Evolutionary conservation across 208 protist species (phyloP).

Genomic region (Leishmania arabica): DNA sequence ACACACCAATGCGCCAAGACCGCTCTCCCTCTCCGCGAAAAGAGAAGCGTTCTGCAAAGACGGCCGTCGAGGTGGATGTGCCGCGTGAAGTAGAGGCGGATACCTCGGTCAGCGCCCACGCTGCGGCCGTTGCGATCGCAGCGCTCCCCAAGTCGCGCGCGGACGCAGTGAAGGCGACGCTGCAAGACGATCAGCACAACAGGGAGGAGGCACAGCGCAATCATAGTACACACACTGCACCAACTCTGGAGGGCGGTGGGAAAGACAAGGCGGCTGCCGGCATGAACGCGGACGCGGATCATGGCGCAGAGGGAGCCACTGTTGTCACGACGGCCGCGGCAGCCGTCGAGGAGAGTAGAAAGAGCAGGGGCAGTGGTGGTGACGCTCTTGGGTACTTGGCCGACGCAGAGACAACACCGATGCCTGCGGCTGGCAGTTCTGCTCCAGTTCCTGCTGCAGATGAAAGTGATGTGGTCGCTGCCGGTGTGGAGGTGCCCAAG

Average conservation of each 20-base stretch:
- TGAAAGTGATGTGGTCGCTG: neutral
- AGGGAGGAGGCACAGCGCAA: neutral
- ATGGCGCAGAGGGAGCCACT: neutral
- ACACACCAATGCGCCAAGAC: neutral
- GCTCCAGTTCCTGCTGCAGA: neutral
- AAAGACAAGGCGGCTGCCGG: neutral
- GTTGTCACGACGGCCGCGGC: neutral
- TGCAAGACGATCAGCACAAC: neutral
- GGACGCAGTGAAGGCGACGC: neutral
- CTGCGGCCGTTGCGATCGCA: neutral
- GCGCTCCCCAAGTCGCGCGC: neutral
- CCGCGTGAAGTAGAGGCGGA: neutral
- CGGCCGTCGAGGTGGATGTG: neutral
- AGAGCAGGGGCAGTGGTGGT: neutral
- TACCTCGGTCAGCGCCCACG: neutral
- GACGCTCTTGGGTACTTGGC: neutral
- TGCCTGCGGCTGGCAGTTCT: neutral
- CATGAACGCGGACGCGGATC: neutral
- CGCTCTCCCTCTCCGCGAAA: neutral
- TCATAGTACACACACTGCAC: neutral
- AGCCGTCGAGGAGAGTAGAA: neutral
- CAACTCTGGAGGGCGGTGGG: neutral
- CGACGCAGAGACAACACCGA: neutral
- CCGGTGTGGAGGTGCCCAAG: neutral
- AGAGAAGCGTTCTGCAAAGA: neutral